Base-by-base conservation (phyloP, 352 stramenopile species). In the Globisporangium nagaii region DNA sequence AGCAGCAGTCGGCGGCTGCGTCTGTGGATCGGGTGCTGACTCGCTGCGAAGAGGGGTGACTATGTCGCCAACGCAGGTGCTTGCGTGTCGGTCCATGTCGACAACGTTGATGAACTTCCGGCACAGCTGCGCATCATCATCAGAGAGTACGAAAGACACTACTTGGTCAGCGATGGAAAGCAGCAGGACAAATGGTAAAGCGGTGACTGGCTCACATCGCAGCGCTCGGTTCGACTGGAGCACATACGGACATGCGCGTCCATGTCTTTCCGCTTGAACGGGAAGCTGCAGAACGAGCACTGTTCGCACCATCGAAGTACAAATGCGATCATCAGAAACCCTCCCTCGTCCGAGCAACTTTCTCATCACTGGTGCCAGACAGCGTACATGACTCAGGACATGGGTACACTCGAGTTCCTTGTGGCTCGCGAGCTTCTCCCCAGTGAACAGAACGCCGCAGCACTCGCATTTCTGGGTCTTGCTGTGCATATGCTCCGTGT, bases 201-300 rank as follows among this genome's bases (percentile, higher is more conserved):
- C n/a, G n/a, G n/a, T 25, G 49, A 42, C 34, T 25, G 35, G 46
- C 60, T 40, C 60, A 86, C 77, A 42, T 85, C 73, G 41, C 78
- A 88, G 37, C 58, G 58, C 25, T 80, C 68, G 0, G 75, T 88
- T 36, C 78, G 75, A 49, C 63, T 85, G 8, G 66, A 67, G 41
- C 78, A 88, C n/a, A 66, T 64, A 3, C 19, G 20, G 9, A 54
- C 50, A 44, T 88, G 78, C 3, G 54, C 42, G 4, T 17, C 13
- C 12, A 73, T 58, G 8, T 82, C 72, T 32, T 75, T 70, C 11
- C 63, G 68, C 45, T 80, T 81, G 31, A 83, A 74, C 20, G 66
- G 63, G 25, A 88, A 74, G 8, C 69, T 68, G 40, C 74, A 88
- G 3, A 86, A 42, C 2, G 30, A 31, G 24, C 73, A 85, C 76